Percentiles rank a stretch among this genome's conserved stretches.
phyloP scores from a whole-genome alignment of 495 filamentous ascomycete genomes.

The Penicillium manginii region DNA sequence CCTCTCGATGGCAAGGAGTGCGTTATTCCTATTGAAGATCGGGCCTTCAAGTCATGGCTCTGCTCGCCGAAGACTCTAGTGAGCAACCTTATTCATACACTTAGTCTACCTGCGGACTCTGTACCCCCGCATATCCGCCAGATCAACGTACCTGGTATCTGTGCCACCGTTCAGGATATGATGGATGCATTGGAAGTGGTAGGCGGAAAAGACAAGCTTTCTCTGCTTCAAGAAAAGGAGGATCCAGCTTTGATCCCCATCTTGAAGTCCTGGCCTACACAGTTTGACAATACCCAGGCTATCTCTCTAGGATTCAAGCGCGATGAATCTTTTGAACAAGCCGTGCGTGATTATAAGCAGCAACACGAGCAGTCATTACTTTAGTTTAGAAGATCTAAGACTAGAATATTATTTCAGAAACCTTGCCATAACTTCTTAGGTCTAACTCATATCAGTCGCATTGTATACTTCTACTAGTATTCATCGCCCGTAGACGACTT shows the following conservation, averaged over 20 bases:
- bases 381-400: not conserved
- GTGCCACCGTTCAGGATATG: conserved; percentile 70
- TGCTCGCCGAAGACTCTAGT: conserved; percentile 64
- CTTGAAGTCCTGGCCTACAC: conserved; percentile 68
- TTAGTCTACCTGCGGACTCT: conserved; percentile 52
- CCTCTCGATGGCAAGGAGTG: conserved; percentile 62
- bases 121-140: conserved; percentile 60
- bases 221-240: conserved; percentile 61
- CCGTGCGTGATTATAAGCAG: conserved; percentile 57
- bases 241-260: conserved; percentile 64
- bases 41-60: conserved; percentile 64
- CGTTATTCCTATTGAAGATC: conserved; percentile 63
- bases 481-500: too few relatives aligned
- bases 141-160: conserved; percentile 72
- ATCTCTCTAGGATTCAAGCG: conserved; percentile 59
- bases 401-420: too few relatives aligned
- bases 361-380: conserved; percentile 29
- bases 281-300: conserved; percentile 64
- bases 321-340: conserved; percentile 59
- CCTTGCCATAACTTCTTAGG: too few relatives aligned
- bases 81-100: conserved; percentile 64
- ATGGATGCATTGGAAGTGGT: conserved; percentile 70
- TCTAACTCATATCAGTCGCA: too few relatives aligned
- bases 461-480: too few relatives aligned
- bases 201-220: conserved; percentile 67